Evolutionary conservation across 805 yeast genomes (phyloP).

Genomic region (Nakazawaea ernobii): DNA sequence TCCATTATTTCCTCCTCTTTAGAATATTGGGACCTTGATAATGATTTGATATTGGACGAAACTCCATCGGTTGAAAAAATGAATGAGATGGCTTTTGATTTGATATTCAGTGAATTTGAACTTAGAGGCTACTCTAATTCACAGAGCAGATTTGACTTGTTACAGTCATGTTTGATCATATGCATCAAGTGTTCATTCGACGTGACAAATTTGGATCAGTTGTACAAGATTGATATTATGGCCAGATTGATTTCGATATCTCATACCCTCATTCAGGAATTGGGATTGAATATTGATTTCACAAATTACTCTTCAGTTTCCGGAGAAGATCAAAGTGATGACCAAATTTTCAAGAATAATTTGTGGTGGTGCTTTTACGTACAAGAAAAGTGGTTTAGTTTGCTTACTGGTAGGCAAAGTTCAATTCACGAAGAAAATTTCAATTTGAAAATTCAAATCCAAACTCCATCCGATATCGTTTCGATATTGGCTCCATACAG

Average conservation of each 20-base stretch:
- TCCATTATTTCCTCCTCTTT: constrained; percentile 5
- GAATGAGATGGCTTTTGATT: constrained; percentile 6
- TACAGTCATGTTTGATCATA: constrained; percentile 10
- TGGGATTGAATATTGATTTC: constrained; percentile 3
- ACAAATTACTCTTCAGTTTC: background rate
- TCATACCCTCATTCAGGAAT: background rate
- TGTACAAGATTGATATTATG: background rate
- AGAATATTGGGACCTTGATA: constrained; percentile 11
- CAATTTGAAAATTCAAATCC: background rate
- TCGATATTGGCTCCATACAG: background rate
- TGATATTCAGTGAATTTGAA: constrained; percentile 7
- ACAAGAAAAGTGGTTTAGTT: constrained; percentile 10
- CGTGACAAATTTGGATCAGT: constrained; percentile 5
- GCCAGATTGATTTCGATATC: constrained; percentile 2
- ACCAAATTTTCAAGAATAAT: constrained; percentile 7
- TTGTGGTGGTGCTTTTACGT: constrained; percentile 13
- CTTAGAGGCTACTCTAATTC: background rate
- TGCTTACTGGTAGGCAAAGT: constrained; percentile 7
- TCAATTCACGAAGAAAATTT: background rate
- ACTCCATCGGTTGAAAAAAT: background rate
- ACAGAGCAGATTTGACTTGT: background rate
- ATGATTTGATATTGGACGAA: constrained; percentile 8
- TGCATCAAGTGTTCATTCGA: constrained; percentile 10
- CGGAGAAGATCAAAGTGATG: background rate
- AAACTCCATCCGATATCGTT: background rate